Base-by-base conservation (phyloP, 768 basidiomycete species). In the Termitomyces sp. region DNA sequence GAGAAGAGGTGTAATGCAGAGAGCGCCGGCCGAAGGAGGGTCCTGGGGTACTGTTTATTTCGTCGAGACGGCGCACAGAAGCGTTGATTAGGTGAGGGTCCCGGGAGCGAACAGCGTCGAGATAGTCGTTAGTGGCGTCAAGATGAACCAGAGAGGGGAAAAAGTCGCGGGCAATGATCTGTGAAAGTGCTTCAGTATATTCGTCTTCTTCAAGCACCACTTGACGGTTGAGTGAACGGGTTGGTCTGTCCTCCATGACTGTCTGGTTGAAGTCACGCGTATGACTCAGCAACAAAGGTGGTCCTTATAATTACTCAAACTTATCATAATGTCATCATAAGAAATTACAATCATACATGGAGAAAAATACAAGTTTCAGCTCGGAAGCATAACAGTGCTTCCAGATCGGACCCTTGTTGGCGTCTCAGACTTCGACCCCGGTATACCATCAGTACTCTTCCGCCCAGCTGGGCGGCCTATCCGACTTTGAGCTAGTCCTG, bases 121-220 rank as follows among this genome's bases (percentile, higher is more conserved):
- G 83, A 73, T 95, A 94, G 58, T 79, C 81, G 69, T 95, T 93
- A 34, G 92, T 91, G 20, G 93, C 91, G 65, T 95, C 91, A 30
- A 96, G 81, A 65, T 93, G 91, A 18, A 88, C 85, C 11, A 98
- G 83, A 13, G 93, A 93, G 0, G 97, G 97, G 68, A 98, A 99
- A 81, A 99, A 99, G 75, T 98, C 96, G 51, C 97, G 88, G 41
- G 92, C 90, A 67, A 98, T 98, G 67, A 98, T 98, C 49, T 86
- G 82, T 12, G 92, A 93, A 22, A 99, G 80, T 1, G 90, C 91
- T 48, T 84, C 86, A 2, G 93, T 95, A 71, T 98, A 98, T 69
- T 95, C 93, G 62, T 98, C 97, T 77, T 99, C 97, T 51, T 93
- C 90, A 15, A 92, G 81, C 15, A 93, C 79, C 13, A 79, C 67